Base-by-base conservation (phyloP, 345 rosid genomes). In the Cardamine occulta region DNA sequence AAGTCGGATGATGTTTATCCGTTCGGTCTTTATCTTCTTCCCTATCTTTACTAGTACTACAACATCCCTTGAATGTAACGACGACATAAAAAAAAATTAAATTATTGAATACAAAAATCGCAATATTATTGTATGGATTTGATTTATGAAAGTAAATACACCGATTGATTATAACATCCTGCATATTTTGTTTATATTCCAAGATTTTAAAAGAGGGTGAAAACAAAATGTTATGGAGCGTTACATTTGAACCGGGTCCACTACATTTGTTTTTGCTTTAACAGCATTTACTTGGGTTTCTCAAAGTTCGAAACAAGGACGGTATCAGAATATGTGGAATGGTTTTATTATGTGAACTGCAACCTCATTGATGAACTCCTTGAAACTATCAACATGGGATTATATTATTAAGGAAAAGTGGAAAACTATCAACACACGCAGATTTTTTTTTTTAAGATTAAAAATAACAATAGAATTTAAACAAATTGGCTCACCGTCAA, bases 1-100 rank as follows among this genome's bases (percentile, higher is more conserved):
- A n/a, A 32, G 23, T 24, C 21, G 51, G 78, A 48, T 74, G 40
- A 74, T 66, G 59, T 32, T 58, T 74, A 74, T 74, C 78, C 72
- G 8, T 2, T 74, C 49, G 8, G 34, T 34, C 12, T 65, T 40
- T 74, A 66, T 74, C 78, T 23, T 54, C 14, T 54, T 64, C 29
- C 53, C 15, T 28, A n/a, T n/a, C n/a, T n/a, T n/a, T n/a, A n/a
- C n/a, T n/a, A n/a, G n/a, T n/a, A n/a, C n/a, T 31, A 31, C 29
- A 13, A 28, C 19, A 13, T 67, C 28, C 37, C 42, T n/a, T 35
- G 4, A 47, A 71, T 32, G 34, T 53, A 39, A 13, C 63, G 70
- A 13, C 63, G 70, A 52, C 53, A 26, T 15, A 28, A 11, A 14
- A 13, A 57, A n/a, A 1, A 17, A 39, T 8, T 37, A 54, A 31